phyloP scores from a whole-genome alignment of 1,284 basidiomycete species.

The Trichosporon sp. region DNA sequence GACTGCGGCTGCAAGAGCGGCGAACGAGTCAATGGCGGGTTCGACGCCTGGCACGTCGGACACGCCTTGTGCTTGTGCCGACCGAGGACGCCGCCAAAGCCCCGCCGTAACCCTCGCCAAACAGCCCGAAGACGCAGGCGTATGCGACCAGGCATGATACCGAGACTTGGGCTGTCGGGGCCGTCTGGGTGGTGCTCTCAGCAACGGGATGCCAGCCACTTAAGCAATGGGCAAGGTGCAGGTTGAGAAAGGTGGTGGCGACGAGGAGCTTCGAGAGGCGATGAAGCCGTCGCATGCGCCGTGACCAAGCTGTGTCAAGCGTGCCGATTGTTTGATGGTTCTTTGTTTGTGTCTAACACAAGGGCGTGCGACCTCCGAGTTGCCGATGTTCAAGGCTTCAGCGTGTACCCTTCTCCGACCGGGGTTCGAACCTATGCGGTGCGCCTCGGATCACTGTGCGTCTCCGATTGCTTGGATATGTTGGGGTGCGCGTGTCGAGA shows the following conservation, averaged over 20 bases:
- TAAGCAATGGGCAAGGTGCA: background rate
- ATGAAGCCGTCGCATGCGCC: background rate
- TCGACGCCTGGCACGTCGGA: background rate
- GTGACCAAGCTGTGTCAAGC: background rate
- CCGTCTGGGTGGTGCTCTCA: background rate
- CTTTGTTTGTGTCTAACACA: background rate
- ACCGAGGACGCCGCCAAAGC: background rate
- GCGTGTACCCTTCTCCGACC: too few relatives aligned
- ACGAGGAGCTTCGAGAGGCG: background rate
- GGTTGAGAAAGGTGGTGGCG: background rate
- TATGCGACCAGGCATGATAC: background rate
- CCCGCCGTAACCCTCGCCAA: background rate
- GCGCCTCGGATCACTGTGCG: background rate
- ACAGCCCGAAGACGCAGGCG: background rate
- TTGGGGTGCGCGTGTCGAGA: background rate
- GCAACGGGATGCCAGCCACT: background rate
- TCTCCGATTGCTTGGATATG: background rate
- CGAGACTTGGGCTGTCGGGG: background rate
- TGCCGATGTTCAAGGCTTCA: too few relatives aligned
- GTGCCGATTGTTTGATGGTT: background rate
- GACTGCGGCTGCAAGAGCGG: background rate
- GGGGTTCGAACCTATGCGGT: background rate
- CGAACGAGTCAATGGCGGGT: background rate
- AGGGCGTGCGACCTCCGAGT: background rate
- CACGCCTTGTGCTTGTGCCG: background rate